Conservation (phyloP, 2,329 filamentous ascomycete species). For the Aspergillus fijiensis region DNA sequence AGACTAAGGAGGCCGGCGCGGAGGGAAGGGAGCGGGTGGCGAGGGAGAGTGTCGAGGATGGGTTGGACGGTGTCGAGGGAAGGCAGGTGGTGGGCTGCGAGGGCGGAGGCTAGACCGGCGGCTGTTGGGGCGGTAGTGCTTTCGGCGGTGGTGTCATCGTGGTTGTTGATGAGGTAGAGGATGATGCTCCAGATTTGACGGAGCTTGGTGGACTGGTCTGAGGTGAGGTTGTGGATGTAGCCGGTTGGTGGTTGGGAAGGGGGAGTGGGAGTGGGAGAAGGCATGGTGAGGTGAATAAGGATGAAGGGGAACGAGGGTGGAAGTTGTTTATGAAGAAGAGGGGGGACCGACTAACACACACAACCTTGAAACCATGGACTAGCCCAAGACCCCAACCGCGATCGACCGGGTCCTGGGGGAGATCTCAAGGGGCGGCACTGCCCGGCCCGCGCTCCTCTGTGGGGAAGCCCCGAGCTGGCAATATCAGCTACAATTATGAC, state of each 20-base stretch:
- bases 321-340: background rate
- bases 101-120: background rate
- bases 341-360: too few species aligned
- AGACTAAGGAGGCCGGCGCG: slow-evolving; percentile 80
- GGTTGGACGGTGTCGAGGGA: slow-evolving; percentile 30
- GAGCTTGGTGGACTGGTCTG: background rate
- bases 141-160: background rate
- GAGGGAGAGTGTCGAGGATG: slow-evolving; percentile 75
- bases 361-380: too few species aligned
- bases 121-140: background rate
- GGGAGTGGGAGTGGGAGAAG: background rate
- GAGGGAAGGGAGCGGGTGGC: slow-evolving; percentile 71
- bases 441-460: background rate
- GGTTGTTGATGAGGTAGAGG: background rate
- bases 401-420: background rate
- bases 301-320: background rate
- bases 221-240: background rate
- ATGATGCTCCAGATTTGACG: background rate
- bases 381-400: background rate
- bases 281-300: background rate
- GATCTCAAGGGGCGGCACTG: background rate
- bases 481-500: too few species aligned
- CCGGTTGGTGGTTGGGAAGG: background rate
- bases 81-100: background rate
- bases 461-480: background rate